phyloP scores from a whole-genome alignment of 495 filamentous ascomycete species.

The Glonium stellatum region DNA sequence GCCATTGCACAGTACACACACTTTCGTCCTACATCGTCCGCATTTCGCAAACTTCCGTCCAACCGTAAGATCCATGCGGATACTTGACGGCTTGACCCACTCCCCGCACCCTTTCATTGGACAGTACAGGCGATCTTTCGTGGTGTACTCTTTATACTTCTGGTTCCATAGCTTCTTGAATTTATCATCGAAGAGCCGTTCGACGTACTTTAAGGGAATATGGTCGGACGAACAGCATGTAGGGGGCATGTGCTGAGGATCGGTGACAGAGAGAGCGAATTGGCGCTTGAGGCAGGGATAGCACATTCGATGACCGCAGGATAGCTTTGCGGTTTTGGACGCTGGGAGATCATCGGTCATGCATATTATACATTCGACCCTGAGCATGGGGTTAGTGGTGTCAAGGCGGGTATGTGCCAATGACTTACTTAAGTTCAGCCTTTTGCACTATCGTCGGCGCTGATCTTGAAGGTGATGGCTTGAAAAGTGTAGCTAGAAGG shows the following conservation, averaged over 20 bases:
- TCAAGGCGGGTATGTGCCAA: too few relatives aligned
- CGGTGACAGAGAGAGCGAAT: conserved; percentile 64
- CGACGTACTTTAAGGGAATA: conserved; percentile 70
- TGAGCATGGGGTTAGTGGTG: conserved; percentile 27
- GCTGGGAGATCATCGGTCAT: conserved; percentile 53
- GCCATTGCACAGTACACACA: conserved; percentile 66
- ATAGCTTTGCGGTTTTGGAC: conserved; percentile 57
- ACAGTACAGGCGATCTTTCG: conserved; percentile 68
- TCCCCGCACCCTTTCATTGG: conserved; percentile 62
- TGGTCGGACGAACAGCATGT: conserved; percentile 64
- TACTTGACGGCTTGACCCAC: conserved; percentile 65
- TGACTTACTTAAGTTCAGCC: conserved; percentile 12
- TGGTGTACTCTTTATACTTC: conserved; percentile 67
- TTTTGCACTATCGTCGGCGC: conserved; percentile 13
- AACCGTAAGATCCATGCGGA: conserved; percentile 44
- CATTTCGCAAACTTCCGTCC: conserved; percentile 55
- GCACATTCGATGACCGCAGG: conserved; percentile 75
- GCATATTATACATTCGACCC: conserved; percentile 64
- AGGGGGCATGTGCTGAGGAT: conserved; percentile 74
- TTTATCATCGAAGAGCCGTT: conserved; percentile 58
- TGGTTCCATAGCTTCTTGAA: conserved; percentile 74
- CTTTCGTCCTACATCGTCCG: conserved; percentile 59
- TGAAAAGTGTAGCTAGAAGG: conserved; percentile 24
- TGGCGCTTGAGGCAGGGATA: conserved; percentile 61
- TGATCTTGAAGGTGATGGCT: conserved; percentile 6